Conservation (phyloP, 176 grass and related monocot genomes). For the Zoysia pacifica region DNA sequence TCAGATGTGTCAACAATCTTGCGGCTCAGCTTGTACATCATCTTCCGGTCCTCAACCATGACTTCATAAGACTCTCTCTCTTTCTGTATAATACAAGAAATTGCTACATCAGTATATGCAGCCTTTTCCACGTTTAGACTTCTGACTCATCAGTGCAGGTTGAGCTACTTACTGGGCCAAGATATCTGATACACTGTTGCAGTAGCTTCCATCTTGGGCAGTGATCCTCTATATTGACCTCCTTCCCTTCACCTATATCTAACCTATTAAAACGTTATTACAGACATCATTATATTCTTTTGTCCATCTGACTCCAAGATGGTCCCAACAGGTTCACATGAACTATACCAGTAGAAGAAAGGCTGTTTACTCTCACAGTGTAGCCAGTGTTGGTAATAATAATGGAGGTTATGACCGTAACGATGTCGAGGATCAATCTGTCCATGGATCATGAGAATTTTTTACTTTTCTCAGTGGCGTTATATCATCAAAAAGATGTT, state of each 20-base stretch:
- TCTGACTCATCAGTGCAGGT: not conserved
- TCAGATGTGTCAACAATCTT: constrained; percentile 69
- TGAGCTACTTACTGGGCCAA: constrained; percentile 77
- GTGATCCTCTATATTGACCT: constrained; percentile 59
- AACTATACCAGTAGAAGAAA: constrained; percentile 91
- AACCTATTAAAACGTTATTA: constrained; percentile 52
- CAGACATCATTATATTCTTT: constrained; percentile 38
- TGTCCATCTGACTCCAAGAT: constrained; percentile 32
- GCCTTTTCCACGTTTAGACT: constrained; percentile 19
- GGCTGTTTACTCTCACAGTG: constrained; percentile 78
- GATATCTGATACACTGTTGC: constrained; percentile 97
- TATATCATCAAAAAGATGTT: not conserved
- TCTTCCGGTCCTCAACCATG: constrained; percentile 55
- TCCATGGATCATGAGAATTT: constrained; percentile 29
- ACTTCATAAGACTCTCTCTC: constrained; percentile 91
- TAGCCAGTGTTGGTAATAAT: constrained; percentile 86
- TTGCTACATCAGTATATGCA: not conserved
- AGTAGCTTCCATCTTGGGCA: constrained; percentile 75
- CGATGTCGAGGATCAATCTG: constrained; percentile 94
- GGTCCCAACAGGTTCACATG: constrained; percentile 18
- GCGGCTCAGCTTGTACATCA: constrained; percentile 71
- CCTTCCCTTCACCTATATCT: constrained; percentile 94
- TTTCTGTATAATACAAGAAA: constrained; percentile 58
- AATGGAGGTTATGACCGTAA: constrained; percentile 94
- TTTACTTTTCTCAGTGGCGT: not conserved